Base-by-base conservation (phyloP, 441 rosid genomes). In the Omphalea diandra region DNA sequence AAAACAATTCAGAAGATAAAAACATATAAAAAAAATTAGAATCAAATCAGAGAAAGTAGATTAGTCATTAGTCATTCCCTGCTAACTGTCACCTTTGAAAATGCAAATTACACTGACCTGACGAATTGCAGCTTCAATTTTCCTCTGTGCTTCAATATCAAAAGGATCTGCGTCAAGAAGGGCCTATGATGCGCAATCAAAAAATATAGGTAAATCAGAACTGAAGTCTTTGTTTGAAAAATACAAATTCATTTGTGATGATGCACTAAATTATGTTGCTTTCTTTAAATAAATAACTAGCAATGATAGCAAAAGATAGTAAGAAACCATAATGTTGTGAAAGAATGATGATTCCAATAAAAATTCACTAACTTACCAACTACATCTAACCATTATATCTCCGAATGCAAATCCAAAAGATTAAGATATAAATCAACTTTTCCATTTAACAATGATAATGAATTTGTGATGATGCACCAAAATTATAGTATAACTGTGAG, bases 111-210 rank as follows among this genome's bases (percentile, higher is more conserved):
- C 54, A 78, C 79, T 61, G 63, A 90, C 99, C 97, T 92, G 99
- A 12, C 86, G 91, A 79, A 94, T 94, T 75, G 97, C 93, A 76
- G 94, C 99, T 87, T 94, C 99, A 50, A 94, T 94, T 85, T 92
- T 94, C 88, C 76, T 92, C 72, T 94, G 99, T 69, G 99, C 93
- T 77, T 94, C 99, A 72, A 92, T 90, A 68, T 92, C 98, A 82
- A 94, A 92, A 71, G 99, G 99, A 86, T 94, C 99, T 22, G 99
- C 99, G 71, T 86, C 64, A 46, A 89, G 86, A 74, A 94, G 98
- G 50, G 93, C 98, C 99, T 94, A 76, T 61, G 38, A 61, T 5
- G 32, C 44, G 52, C 27, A 74, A 53, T 20, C 59, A 22, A 41
- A 65, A 50, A 40, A 44, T 7, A 50, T 22, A 69, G 18, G 65